phyloP scores from a whole-genome alignment of 805 yeast species.

The Wickerhamiella brachini region DNA sequence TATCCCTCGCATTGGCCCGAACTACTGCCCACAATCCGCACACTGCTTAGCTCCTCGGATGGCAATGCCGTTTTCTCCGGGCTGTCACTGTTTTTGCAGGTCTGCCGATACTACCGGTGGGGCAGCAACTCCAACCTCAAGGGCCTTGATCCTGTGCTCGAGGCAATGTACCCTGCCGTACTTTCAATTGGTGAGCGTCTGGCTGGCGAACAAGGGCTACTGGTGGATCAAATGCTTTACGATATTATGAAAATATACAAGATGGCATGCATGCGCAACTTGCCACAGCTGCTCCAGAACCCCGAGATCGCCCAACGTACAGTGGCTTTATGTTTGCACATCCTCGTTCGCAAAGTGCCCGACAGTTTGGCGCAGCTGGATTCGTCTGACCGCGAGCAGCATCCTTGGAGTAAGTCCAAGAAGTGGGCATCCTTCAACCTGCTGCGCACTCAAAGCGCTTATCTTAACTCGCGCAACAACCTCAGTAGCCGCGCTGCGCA shows the following conservation, averaged over 20 bases:
- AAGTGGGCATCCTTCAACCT: slow-evolving; percentile 85
- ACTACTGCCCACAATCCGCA: slow-evolving; percentile 33
- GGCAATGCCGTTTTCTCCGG: slow-evolving; percentile 47
- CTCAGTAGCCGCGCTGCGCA: slow-evolving; percentile 26
- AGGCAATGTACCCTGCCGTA: slow-evolving; percentile 49
- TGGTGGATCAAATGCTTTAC: slow-evolving; percentile 61
- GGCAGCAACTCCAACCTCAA: slow-evolving; percentile 40
- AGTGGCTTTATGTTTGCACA: slow-evolving; percentile 62
- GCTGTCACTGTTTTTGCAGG: slow-evolving; percentile 52
- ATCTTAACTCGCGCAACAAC: slow-evolving; percentile 28
- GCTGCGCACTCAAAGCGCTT: slow-evolving; percentile 55
- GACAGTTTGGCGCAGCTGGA: slow-evolving; percentile 36
- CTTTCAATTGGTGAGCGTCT: slow-evolving; percentile 49
- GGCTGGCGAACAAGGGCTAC: slow-evolving; percentile 28
- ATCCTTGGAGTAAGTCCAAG: slow-evolving; percentile 60
- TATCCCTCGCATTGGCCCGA: slow-evolving; percentile 43
- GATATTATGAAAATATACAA: slow-evolving; percentile 64
- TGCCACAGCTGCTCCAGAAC: slow-evolving; percentile 53
- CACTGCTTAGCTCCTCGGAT: slow-evolving; percentile 34
- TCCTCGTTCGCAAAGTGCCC: slow-evolving; percentile 50
- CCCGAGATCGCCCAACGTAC: slow-evolving; percentile 43
- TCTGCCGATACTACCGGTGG: slow-evolving; percentile 63
- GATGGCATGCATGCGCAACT: slow-evolving; percentile 38
- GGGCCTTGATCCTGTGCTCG: slow-evolving; percentile 39
- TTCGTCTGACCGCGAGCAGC: slow-evolving; percentile 33